Percentiles rank a stretch among this genome's conserved stretches.
These are phyloP conservation scores for Furcasterigmium sp. DNA, from an alignment of 2,329 filamentous ascomycete genomes.

Conservation along the genomic window DNA sequence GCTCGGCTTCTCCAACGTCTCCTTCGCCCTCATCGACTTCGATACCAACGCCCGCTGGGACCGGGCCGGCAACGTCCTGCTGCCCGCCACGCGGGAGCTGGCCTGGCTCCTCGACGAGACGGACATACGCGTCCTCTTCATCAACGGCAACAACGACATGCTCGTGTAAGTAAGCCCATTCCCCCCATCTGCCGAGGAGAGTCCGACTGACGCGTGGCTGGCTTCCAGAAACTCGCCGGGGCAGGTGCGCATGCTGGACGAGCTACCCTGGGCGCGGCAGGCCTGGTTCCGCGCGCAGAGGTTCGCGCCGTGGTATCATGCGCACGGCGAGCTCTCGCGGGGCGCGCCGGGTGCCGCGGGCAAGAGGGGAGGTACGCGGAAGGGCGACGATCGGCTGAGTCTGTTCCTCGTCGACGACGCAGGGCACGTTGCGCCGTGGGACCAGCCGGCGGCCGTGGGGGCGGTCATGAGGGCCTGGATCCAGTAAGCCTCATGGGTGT, in stretches of 20 bases:
- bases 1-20: background rate
- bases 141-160: slow-evolving; percentile 8
- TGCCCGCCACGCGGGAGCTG: slow-evolving; percentile 2
- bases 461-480: background rate
- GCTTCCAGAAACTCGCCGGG: background rate
- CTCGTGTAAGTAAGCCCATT: background rate
- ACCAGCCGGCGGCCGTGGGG: slow-evolving; percentile 1
- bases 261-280: background rate
- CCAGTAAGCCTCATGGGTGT: too few relatives aligned
- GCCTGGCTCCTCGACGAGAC: slow-evolving; percentile 4
- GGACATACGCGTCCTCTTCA: slow-evolving; percentile 3
- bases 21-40: background rate
- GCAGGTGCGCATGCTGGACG: background rate
- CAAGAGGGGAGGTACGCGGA: slow-evolving; percentile 2
- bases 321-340: background rate
- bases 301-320: background rate
- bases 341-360: background rate
- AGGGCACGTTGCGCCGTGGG: slow-evolving; percentile 3
- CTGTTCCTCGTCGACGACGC: slow-evolving; percentile 5
- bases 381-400: background rate
- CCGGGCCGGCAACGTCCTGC: background rate
- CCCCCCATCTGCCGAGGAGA: too few relatives aligned
- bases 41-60: background rate
- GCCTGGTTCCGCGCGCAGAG: background rate
- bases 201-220: too few relatives aligned